Conservation (phyloP, 2,329 filamentous ascomycete genomes). For the Zymoseptoria tritici region DNA sequence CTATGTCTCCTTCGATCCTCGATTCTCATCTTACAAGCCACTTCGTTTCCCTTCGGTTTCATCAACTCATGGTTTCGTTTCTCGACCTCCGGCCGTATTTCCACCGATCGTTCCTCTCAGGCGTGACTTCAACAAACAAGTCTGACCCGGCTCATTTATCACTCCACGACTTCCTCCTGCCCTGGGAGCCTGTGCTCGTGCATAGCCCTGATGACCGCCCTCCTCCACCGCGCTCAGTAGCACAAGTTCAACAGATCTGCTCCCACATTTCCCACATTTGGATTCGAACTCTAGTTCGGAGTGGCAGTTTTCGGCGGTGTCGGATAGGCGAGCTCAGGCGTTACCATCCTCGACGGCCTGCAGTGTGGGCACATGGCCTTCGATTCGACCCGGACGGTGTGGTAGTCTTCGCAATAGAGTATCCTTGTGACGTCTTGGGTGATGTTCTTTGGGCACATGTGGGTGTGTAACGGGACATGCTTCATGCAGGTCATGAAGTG, state of each 20-base stretch:
- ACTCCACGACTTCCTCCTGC: background rate
- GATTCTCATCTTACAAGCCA: background rate
- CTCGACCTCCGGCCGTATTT: background rate
- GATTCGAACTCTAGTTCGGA: conserved; percentile 8
- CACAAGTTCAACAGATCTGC: background rate
- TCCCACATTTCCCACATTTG: background rate
- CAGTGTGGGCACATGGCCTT: conserved; percentile 19
- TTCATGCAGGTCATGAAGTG: conserved; percentile 23
- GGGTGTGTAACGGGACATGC: conserved; percentile 26
- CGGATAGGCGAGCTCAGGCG: conserved; percentile 11
- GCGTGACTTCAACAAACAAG: background rate
- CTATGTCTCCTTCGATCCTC: background rate
- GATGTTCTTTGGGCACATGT: conserved; percentile 26
- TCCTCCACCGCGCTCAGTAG: background rate
- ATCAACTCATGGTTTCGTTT: background rate
- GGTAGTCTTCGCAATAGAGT: conserved; percentile 29
- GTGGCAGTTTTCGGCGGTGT: conserved; percentile 18
- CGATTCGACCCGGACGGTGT: conserved; percentile 14
- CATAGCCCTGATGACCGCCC: background rate
- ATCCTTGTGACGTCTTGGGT: conserved; percentile 22
- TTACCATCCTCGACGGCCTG: conserved; percentile 2
- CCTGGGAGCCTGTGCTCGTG: background rate
- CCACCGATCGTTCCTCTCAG: background rate
- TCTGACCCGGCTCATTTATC: background rate
- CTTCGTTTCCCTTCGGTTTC: background rate